These are phyloP conservation scores for Globisporangium iwayamae DNA, from an alignment of 352 stramenopile genomes.

Conservation along the genomic window DNA sequence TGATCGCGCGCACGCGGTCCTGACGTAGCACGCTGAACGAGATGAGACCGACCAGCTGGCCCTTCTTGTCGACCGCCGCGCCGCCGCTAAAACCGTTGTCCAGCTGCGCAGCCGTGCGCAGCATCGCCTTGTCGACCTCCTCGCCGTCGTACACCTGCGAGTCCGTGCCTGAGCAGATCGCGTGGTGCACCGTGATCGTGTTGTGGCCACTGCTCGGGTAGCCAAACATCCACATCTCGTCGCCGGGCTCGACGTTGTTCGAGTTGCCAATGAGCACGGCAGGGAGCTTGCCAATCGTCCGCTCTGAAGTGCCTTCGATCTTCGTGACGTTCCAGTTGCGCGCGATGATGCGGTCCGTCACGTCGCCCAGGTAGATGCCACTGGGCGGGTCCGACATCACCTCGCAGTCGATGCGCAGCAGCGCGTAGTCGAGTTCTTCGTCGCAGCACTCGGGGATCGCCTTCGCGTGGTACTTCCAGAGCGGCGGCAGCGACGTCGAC, in stretches of 20 bases:
- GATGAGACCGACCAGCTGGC: slow-evolving; percentile 79
- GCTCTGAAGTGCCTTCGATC: slow-evolving; percentile 65
- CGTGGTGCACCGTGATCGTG: slow-evolving; percentile 87
- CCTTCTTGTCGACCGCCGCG: slow-evolving; percentile 83
- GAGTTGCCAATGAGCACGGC: slow-evolving; percentile 83
- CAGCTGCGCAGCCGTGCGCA: slow-evolving; percentile 77
- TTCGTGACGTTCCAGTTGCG: slow-evolving; percentile 82
- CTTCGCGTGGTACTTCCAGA: slow-evolving; percentile 84
- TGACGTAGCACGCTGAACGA: slow-evolving; percentile 85
- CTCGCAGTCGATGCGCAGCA: slow-evolving; percentile 81
- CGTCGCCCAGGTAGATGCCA: slow-evolving; percentile 86
- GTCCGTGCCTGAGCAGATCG: slow-evolving; percentile 87
- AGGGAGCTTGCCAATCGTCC: slow-evolving; percentile 69
- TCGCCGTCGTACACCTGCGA: slow-evolving; percentile 83
- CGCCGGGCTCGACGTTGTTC: slow-evolving; percentile 84
- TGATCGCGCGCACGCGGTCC: slow-evolving; percentile 84
- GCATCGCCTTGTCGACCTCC: slow-evolving; percentile 85
- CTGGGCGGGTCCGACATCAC: slow-evolving; percentile 83
- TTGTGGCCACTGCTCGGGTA: slow-evolving; percentile 88
- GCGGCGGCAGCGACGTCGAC: slow-evolving; percentile 67
- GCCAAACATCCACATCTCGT: slow-evolving; percentile 91
- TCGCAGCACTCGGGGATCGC: slow-evolving; percentile 83
- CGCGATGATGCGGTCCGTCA: slow-evolving; percentile 84
- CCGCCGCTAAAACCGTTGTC: slow-evolving; percentile 86
- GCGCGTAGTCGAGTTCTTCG: slow-evolving; percentile 79